phyloP scores from a whole-genome alignment of 108 stramenopile genomes.

The Craspedostauros australis region DNA sequence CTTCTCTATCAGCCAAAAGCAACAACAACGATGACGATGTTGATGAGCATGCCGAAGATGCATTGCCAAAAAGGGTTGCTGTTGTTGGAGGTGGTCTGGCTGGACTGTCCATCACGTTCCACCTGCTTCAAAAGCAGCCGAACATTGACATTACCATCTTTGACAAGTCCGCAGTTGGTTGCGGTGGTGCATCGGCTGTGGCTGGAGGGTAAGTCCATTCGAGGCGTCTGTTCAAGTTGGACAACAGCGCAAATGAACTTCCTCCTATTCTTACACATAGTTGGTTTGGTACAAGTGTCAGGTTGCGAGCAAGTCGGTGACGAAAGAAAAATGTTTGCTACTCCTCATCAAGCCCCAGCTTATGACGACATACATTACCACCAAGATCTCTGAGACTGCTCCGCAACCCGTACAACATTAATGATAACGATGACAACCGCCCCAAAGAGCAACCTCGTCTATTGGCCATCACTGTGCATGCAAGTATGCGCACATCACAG shows the following conservation, averaged over 20 bases:
- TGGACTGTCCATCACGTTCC: conserved; percentile 62
- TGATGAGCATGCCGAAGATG: too few relatives aligned
- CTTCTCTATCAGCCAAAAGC: too few relatives aligned
- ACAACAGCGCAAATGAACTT: too few relatives aligned
- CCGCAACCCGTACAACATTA: too few relatives aligned
- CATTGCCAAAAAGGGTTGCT: too few relatives aligned
- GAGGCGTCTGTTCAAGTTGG: not conserved
- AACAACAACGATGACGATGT: too few relatives aligned
- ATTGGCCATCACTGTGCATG: too few relatives aligned
- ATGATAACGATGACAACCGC: too few relatives aligned
- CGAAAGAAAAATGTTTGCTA: conserved; percentile 70
- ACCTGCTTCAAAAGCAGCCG: conserved; percentile 42
- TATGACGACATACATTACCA: conserved; percentile 55
- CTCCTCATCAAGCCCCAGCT: conserved; percentile 56
- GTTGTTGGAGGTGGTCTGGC: conserved; percentile 82
- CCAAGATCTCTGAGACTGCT: conserved; percentile 61
- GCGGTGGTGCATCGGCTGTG: conserved; percentile 75
- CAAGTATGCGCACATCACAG: too few relatives aligned
- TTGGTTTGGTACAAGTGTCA: not conserved
- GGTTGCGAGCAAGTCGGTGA: too few relatives aligned
- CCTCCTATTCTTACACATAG: too few relatives aligned
- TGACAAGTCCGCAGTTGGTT: conserved; percentile 51
- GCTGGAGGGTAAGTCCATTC: conserved; percentile 71
- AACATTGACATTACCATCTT: conserved; percentile 43
- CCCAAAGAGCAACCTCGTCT: too few relatives aligned